Conservation (phyloP, 2,329 filamentous ascomycete genomes). For the Xenoacremonium recifei region DNA sequence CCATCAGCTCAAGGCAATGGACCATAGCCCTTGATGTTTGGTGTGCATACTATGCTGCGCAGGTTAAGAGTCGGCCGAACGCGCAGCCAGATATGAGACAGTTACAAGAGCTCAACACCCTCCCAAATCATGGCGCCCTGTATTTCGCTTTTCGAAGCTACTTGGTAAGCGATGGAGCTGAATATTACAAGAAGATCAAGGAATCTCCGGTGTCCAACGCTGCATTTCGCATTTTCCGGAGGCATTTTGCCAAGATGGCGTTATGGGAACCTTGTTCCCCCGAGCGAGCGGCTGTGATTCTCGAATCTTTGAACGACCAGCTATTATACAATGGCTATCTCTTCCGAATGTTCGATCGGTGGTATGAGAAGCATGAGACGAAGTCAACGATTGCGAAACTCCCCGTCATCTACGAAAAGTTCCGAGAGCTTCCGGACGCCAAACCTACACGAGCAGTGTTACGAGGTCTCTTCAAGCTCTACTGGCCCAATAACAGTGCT, state of each 20-base stretch:
- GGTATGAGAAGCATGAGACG: slow-evolving; percentile 25
- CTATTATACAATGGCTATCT: slow-evolving; percentile 46
- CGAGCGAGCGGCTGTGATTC: slow-evolving; percentile 34
- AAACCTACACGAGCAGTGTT: slow-evolving; percentile 39
- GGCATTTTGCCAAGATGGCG: slow-evolving; percentile 30
- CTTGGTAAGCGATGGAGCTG: slow-evolving; percentile 25
- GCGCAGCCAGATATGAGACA: slow-evolving; percentile 12
- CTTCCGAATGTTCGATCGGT: slow-evolving; percentile 28
- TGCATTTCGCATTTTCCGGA: slow-evolving; percentile 28
- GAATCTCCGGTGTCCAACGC: slow-evolving; percentile 16
- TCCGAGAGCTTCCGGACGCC: slow-evolving; percentile 40
- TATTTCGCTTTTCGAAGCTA: slow-evolving; percentile 35
- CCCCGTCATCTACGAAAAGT: slow-evolving; percentile 43
- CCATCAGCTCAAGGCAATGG: slow-evolving; percentile 39
- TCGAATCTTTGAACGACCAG: slow-evolving; percentile 38
- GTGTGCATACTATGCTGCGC: slow-evolving; percentile 30
- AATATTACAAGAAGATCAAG: slow-evolving; percentile 21
- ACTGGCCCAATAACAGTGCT: slow-evolving; percentile 34
- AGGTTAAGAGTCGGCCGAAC: slow-evolving; percentile 7
- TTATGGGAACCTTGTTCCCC: slow-evolving; percentile 34
- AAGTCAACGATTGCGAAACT: slow-evolving; percentile 32
- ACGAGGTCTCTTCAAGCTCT: slow-evolving; percentile 44
- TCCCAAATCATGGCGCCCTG: slow-evolving; percentile 28
- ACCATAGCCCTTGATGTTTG: slow-evolving; percentile 34
- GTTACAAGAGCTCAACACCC: slow-evolving; percentile 20